These are phyloP conservation scores for Aristolochia californica DNA, from an alignment of 164 flowering plant genomes.

Conservation along the genomic window DNA sequence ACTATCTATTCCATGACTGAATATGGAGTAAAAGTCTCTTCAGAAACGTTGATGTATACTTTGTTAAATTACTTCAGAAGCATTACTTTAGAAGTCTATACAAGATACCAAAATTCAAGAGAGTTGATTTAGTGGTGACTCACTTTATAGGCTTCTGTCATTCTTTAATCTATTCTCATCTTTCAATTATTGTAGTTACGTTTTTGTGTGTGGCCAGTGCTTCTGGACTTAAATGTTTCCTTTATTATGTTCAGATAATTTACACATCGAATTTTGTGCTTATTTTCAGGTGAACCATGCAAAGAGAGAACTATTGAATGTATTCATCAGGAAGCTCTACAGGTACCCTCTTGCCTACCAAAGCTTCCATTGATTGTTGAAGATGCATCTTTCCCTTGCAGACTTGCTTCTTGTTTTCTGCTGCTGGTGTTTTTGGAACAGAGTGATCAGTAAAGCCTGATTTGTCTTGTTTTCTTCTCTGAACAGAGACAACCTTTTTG, in stretches of 20 bases:
- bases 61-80: neutral
- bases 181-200: no score
- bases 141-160: no score
- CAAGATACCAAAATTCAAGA: no score
- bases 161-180: no score
- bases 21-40: neutral
- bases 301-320: conserved; percentile 84
- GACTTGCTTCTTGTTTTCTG: neutral
- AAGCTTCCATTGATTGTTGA: neutral
- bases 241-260: neutral
- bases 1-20: no score
- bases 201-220: no score
- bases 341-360: conserved; percentile 35
- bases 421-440: neutral
- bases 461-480: neutral
- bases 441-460: neutral
- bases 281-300: conserved; percentile 75
- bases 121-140: no score
- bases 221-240: no score
- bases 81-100: no score
- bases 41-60: no score
- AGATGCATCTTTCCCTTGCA: neutral
- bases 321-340: conserved; percentile 85
- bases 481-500: conserved; percentile 73
- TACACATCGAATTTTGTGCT: neutral